Base-by-base conservation (phyloP, 208 protist species). In the Acanthamoeba triangularis region DNA sequence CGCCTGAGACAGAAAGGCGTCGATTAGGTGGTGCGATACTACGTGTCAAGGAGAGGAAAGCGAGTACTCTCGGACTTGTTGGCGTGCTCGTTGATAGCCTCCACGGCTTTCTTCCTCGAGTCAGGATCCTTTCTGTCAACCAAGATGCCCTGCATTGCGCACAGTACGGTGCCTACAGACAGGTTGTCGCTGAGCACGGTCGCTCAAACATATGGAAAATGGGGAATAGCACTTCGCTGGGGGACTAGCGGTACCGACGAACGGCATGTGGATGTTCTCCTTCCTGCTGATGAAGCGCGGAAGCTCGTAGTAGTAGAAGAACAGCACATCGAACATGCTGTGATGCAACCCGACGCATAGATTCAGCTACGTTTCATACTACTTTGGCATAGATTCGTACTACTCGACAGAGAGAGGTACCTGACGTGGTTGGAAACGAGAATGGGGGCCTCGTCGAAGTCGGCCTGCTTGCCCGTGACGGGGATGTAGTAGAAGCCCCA, bases 341-440 rank as follows among this genome's bases (percentile, higher is more conserved):
- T n/a, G 33, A 54, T 56, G n/a, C 33, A 54, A 52, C 7, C 8
- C 41, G 35, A 30, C 11, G 76, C 37, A 41, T 41, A 41, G 37
- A 3, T 41, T 41, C 37, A 41, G 37, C 37, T 3, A 41, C 37
- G 37, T 41, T 41, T 41, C 37, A 3, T 41, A 41, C 37, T 41
- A 41, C 37, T 41, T 41, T 13, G 16, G 20, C 11, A 61, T 2
- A 61, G 20, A 25, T 13, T 61, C 16, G 20, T 13, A 13, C 3
- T 10, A 61, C 54, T n/a, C n/a, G 54, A 25, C 54, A 23, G 54
- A 61, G 20, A 6, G 5, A 61, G 54, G 30, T 59, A 88, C 80
- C 80, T 88, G 52, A 88, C 52, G 80, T 88, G 80, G 47, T 88
- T 88, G 80, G 80, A 88, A 28, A 88, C 80, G 52, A 88, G 80